Evolutionary conservation across 768 basidiomycete species (phyloP).

Genomic region (Mycena filopes): DNA sequence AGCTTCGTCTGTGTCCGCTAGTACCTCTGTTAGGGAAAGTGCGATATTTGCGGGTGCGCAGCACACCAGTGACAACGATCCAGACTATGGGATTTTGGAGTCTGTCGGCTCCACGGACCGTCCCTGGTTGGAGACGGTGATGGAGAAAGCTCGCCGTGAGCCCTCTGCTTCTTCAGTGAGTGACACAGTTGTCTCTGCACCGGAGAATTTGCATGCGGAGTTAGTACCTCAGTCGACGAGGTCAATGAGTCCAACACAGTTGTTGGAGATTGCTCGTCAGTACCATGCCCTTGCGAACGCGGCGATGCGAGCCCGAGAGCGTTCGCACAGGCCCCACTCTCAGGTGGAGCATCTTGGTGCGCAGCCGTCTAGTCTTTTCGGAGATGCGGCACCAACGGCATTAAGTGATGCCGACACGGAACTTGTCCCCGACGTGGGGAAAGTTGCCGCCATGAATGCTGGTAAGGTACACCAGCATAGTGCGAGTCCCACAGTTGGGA

Average conservation of each 20-base stretch:
- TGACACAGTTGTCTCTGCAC: background rate
- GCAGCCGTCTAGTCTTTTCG: background rate
- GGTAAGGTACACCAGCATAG: no score
- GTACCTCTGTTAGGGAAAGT: no score
- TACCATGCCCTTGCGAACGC: background rate
- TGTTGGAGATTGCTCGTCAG: background rate
- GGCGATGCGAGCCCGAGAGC: slow-evolving; percentile 3
- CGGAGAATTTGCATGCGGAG: background rate
- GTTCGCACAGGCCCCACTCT: background rate
- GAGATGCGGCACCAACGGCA: background rate
- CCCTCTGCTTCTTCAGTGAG: background rate
- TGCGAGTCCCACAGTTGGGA: no score
- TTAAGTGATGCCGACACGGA: background rate
- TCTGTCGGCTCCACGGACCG: background rate
- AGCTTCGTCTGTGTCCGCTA: no score
- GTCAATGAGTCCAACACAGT: background rate
- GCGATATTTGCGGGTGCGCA: no score
- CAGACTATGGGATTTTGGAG: no score
- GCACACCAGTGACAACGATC: no score
- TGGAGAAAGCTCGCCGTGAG: no score
- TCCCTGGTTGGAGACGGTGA: background rate
- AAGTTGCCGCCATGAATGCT: background rate
- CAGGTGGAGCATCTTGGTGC: background rate
- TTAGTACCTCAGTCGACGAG: background rate
- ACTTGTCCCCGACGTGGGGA: background rate